These are phyloP conservation scores for Linnemannia schmuckeri DNA, from an alignment of 192 early-diverging fungal genomes.

Conservation along the genomic window DNA sequence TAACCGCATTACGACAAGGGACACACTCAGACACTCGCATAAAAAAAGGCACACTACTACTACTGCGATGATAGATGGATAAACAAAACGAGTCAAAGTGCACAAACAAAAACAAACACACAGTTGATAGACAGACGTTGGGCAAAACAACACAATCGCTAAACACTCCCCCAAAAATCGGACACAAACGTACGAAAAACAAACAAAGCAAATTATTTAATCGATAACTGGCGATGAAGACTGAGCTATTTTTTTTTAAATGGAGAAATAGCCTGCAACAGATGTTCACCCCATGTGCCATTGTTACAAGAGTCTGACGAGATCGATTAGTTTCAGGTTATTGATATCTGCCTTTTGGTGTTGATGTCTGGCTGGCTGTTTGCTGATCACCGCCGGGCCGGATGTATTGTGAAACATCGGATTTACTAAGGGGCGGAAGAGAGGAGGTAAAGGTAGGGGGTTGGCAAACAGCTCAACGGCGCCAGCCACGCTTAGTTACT, in stretches of 20 bases:
- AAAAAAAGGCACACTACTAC: neutral
- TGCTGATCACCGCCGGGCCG: neutral
- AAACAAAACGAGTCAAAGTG: neutral
- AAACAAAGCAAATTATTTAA: neutral
- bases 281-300: too few relatives aligned
- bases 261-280: too few relatives aligned
- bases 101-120: neutral
- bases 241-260: too few relatives aligned
- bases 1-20: neutral
- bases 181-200: neutral
- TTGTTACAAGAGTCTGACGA: too few relatives aligned
- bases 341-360: neutral
- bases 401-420: neutral
- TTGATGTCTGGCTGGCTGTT: neutral
- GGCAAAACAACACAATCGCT: neutral
- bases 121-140: neutral
- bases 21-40: neutral
- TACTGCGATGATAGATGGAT: neutral
- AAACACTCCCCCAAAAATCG: too few relatives aligned
- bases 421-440: neutral
- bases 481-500: neutral
- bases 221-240: too few relatives aligned
- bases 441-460: too few relatives aligned
- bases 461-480: neutral
- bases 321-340: too few relatives aligned